phyloP scores from a whole-genome alignment of 345 rosid genomes.

The Camelina sativa region DNA sequence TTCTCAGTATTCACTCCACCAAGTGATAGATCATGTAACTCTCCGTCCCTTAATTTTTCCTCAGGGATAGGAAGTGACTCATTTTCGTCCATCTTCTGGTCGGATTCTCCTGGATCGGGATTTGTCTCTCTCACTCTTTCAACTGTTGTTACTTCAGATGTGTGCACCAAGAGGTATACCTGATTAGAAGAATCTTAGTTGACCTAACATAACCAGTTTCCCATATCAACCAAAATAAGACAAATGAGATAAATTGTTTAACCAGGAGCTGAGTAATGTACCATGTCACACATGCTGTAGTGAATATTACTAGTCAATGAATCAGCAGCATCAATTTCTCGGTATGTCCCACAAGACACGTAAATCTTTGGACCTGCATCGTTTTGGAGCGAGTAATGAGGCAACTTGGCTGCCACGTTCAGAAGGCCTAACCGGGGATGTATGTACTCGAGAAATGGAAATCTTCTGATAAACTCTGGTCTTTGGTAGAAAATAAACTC shows the following conservation, averaged over 20 bases:
- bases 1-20: constrained; percentile 21
- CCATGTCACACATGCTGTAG: constrained; percentile 61
- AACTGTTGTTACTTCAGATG: constrained; percentile 37
- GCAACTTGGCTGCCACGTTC: constrained; percentile 94
- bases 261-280: constrained; percentile 35
- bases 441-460: constrained; percentile 94
- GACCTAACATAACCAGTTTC: constrained; percentile 2
- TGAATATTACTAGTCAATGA: constrained; percentile 77
- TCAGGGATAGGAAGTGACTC: constrained; percentile 26
- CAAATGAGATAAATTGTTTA: neutral
- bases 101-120: constrained; percentile 7
- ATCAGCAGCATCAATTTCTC: constrained; percentile 63
- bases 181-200: constrained; percentile 17
- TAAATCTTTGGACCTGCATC: constrained; percentile 92
- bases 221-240: constrained; percentile 1
- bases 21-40: constrained; percentile 37
- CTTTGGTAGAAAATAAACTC: constrained; percentile 87
- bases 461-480: constrained; percentile 83
- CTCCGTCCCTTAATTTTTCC: constrained; percentile 21
- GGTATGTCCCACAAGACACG: constrained; percentile 70
- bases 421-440: constrained; percentile 94
- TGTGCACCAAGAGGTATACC: constrained; percentile 49
- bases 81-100: constrained; percentile 29
- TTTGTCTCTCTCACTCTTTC: constrained; percentile 19
- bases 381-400: constrained; percentile 92